Conservation (phyloP, 495 filamentous ascomycete genomes). For the Penicillium manginii region DNA sequence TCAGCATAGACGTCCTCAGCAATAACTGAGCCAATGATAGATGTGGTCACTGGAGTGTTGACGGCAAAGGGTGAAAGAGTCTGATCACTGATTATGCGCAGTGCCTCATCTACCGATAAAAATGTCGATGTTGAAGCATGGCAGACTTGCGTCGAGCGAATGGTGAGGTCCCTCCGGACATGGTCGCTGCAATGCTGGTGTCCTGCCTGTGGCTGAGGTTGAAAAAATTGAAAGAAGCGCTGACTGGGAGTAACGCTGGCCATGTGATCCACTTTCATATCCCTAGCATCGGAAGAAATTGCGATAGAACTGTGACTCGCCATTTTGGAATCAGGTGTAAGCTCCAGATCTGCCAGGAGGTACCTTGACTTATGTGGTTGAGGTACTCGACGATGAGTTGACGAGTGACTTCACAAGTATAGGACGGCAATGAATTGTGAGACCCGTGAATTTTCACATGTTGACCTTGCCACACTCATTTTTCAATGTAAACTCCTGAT, state of each 20-base stretch:
- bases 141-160: conserved; percentile 75
- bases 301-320: conserved; percentile 55
- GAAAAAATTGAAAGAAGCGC: too few relatives aligned
- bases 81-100: conserved; percentile 68
- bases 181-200: conserved; percentile 76
- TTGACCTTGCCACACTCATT: not conserved
- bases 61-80: conserved; percentile 62
- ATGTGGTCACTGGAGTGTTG: conserved; percentile 60
- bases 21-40: conserved; percentile 73
- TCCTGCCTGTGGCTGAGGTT: conserved; percentile 31
- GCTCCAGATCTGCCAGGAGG: not conserved
- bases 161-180: conserved; percentile 29
- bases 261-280: too few relatives aligned
- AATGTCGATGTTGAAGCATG: conserved; percentile 86
- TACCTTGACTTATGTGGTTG: not conserved
- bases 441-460: too few relatives aligned
- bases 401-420: not conserved
- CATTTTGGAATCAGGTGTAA: conserved; percentile 21
- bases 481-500: not conserved
- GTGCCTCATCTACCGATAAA: conserved; percentile 81
- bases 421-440: too few relatives aligned
- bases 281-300: too few relatives aligned
- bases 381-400: not conserved
- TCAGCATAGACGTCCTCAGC: conserved; percentile 79
- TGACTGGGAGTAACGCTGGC: too few relatives aligned